Conservation (phyloP, 2,329 filamentous ascomycete species). For the Xylaria sp. region DNA sequence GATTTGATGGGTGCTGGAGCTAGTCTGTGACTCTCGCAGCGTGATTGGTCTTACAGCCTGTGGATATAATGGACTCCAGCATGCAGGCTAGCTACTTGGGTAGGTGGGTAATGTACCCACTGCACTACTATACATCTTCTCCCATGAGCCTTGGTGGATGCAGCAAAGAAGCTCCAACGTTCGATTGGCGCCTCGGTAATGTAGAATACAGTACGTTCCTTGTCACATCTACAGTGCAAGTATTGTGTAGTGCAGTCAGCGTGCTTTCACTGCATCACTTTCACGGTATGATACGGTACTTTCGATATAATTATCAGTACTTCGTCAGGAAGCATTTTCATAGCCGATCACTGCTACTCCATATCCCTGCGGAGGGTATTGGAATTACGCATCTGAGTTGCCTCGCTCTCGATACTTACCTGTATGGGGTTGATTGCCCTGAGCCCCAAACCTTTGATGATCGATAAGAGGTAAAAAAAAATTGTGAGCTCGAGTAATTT, state of each 20-base stretch:
- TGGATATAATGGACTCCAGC: constrained; percentile 20
- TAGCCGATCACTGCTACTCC: not conserved
- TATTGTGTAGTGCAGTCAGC: not conserved
- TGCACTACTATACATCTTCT: not conserved
- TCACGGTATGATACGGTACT: not conserved
- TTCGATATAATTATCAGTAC: constrained; percentile 7
- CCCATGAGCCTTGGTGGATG: not conserved
- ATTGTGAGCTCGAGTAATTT: not conserved
- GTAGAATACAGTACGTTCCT: not conserved
- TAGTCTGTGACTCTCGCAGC: not conserved
- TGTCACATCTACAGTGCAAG: not conserved
- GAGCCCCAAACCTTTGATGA: not conserved
- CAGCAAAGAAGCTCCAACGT: constrained; percentile 12
- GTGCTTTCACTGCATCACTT: not conserved
- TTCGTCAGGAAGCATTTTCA: constrained; percentile 8
- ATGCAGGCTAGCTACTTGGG: not conserved
- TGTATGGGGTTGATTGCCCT: not conserved
- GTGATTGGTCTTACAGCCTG: constrained; percentile 21
- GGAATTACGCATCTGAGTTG: not conserved
- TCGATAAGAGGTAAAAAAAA: not conserved
- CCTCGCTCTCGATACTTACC: not conserved
- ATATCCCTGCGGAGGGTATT: constrained; percentile 14
- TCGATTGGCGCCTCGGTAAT: not conserved
- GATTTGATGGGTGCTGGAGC: constrained; percentile 37
- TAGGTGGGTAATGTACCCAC: not conserved